Evolutionary conservation across 2,329 filamentous ascomycete genomes (phyloP).

Genomic region (Alternaria sp.): DNA sequence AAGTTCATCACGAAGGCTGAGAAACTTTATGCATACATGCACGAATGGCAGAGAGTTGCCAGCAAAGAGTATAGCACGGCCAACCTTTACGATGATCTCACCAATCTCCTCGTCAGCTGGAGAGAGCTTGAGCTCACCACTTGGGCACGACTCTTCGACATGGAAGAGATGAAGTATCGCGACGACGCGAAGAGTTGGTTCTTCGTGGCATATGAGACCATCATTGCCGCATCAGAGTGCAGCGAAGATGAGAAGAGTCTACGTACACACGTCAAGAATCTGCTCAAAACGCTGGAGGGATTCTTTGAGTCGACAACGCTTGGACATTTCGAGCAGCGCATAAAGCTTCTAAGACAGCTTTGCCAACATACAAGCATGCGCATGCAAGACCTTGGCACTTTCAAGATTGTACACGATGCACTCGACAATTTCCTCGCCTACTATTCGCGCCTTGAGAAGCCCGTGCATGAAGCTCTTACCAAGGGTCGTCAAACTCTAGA

Average conservation of each 20-base stretch:
- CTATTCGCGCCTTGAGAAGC: slow-evolving; percentile 72
- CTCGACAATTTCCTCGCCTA: slow-evolving; percentile 79
- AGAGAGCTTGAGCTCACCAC: slow-evolving; percentile 88
- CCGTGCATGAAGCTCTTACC: slow-evolving; percentile 68
- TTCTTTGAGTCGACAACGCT: slow-evolving; percentile 82
- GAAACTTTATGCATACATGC: slow-evolving; percentile 80
- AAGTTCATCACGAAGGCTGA: slow-evolving; percentile 87
- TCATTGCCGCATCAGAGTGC: slow-evolving; percentile 76
- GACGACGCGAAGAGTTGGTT: slow-evolving; percentile 89
- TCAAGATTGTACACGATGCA: slow-evolving; percentile 66
- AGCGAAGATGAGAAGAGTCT: slow-evolving; percentile 66
- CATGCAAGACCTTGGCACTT: slow-evolving; percentile 55
- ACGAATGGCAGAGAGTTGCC: slow-evolving; percentile 95
- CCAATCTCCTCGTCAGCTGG: slow-evolving; percentile 84
- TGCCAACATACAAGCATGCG: slow-evolving; percentile 70
- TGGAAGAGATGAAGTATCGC: slow-evolving; percentile 77
- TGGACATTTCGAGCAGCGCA: slow-evolving; percentile 78
- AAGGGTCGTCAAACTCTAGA: slow-evolving; percentile 78
- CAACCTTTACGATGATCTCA: slow-evolving; percentile 76
- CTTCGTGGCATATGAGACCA: slow-evolving; percentile 92
- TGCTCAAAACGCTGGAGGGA: slow-evolving; percentile 76
- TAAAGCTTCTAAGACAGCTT: slow-evolving; percentile 70
- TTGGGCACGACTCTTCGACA: slow-evolving; percentile 87
- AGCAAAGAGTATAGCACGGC: slow-evolving; percentile 77
- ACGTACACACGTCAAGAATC: slow-evolving; percentile 66